Percentiles rank a stretch among this genome's conserved stretches.
Conservation (phyloP, 73 alveolate species). For the Loxodes magnus region DNA sequence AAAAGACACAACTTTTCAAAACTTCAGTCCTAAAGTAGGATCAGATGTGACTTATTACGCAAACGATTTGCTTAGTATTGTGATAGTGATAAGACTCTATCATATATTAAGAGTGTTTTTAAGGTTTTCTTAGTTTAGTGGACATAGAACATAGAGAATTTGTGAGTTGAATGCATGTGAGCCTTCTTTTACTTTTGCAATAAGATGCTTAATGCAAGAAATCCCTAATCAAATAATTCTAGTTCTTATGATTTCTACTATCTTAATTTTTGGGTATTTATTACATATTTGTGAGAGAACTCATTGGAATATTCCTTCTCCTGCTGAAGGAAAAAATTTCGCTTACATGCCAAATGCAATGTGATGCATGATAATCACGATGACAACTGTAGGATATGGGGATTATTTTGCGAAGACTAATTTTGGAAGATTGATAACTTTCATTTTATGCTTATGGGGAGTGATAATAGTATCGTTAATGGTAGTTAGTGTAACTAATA, state of each 20-base stretch:
- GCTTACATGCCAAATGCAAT: conserved; percentile 6
- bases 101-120: conserved; percentile 57
- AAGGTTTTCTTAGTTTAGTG: conserved; percentile 69
- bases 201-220: conserved; percentile 63
- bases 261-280: conserved; percentile 28
- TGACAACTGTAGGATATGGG: conserved; percentile 25
- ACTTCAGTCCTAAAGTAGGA: no score
- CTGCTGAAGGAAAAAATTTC: conserved; percentile 36
- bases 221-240: conserved; percentile 48
- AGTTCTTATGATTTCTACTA: conserved; percentile 33
- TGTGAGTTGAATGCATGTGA: conserved; percentile 63
- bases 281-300: conserved; percentile 45
- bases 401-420: conserved; percentile 12
- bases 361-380: conserved; percentile 17
- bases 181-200: conserved; percentile 60
- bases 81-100: conserved; percentile 45
- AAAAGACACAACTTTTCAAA: no score
- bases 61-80: conserved; percentile 47
- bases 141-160: conserved; percentile 51
- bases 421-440: conserved; percentile 16
- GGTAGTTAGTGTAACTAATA: conserved; percentile 47
- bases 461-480: conserved; percentile 53
- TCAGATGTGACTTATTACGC: no score
- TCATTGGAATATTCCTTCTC: conserved; percentile 11
- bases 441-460: conserved; percentile 13